Evolutionary conservation across 2,329 filamentous ascomycete genomes (phyloP), one percentile per base, ranked within the genome.

Genomic region (Alternaria angustiovoidea): DNA sequence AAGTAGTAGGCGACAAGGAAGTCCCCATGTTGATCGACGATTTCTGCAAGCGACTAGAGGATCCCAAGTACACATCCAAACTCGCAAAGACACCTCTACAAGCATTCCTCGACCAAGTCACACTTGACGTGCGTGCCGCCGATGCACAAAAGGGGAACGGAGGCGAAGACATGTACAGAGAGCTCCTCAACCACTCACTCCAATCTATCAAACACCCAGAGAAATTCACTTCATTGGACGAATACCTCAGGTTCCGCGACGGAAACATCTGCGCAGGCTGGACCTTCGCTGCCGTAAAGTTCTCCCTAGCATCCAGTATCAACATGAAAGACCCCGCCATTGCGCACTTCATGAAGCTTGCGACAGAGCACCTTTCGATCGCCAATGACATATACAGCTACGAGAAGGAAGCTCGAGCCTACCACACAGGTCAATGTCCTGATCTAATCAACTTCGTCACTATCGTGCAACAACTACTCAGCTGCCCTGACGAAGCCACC

Each of bases 271-370:
- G 38, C 38, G 38, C 38, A 41, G 38, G 38, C 38, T 41, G 38
- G 38, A 41, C 38, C 38, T 41, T 77, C 0, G 78, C 73, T 24
- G 78, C 75, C 47, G 80, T 77, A 52, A 81, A 81, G 70, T 71
- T 38, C 68, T 72, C 18, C 69, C 68, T 48, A 71, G 24, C n/a
- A 49, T 30, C 38, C 18, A 18, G 16, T 12, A n/a, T 41, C 26
- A 38, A 39, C 39, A 38, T 42, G 0, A 32, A 39, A 24, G n/a
- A 49, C 12, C 32, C 39, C n/a, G 43, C 39, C 46, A 49, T 43
- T 14, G 46, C 46, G 26, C 28, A 34, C 8, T 48, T 30, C 18
- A 32, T 48, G 46, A 48, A 14, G n/a, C 32, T 48, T 30, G 32
- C 32, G 11, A 34, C 26, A 34, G 46, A 48, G n/a, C 46, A 48